Evolutionary conservation across 1,139 yeast genomes (phyloP).

Genomic region (Hyphopichia pseudoburtonii): DNA sequence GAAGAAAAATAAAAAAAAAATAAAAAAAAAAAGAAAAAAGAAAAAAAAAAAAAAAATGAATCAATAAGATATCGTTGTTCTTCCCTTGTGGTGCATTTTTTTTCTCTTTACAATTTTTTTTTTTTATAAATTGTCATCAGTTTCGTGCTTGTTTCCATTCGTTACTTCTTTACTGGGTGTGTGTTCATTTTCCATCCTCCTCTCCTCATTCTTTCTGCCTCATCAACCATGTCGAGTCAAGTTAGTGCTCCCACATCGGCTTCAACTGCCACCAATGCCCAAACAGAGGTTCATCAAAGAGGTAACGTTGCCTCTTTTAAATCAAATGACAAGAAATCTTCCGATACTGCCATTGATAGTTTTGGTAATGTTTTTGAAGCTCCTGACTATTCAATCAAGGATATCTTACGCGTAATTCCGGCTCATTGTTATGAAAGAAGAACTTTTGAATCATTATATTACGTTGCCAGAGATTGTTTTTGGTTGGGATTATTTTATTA

Average conservation of each 20-base stretch:
- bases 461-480: constrained; percentile 57
- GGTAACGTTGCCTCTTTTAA: constrained; percentile 39
- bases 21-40: not conserved
- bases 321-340: constrained; percentile 18
- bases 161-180: not conserved
- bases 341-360: constrained; percentile 57
- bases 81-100: no score
- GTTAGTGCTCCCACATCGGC: not conserved
- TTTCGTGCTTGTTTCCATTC: not conserved
- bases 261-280: constrained; percentile 10
- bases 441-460: constrained; percentile 47
- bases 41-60: constrained; percentile 1
- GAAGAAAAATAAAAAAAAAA: not conserved
- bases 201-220: not conserved
- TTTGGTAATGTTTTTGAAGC: constrained; percentile 57
- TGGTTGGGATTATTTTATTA: constrained; percentile 43
- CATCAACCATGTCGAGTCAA: not conserved
- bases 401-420: constrained; percentile 60
- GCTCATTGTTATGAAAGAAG: constrained; percentile 61
- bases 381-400: constrained; percentile 64
- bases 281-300: constrained; percentile 24
- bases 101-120: no score
- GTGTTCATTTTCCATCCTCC: not conserved
- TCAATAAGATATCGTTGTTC: constrained; percentile 18
- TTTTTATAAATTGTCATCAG: not conserved